Evolutionary conservation across 139 green algal genomes (phyloP), one percentile per base, ranked within the genome.

Genomic region (Coelastrella sp.): DNA sequence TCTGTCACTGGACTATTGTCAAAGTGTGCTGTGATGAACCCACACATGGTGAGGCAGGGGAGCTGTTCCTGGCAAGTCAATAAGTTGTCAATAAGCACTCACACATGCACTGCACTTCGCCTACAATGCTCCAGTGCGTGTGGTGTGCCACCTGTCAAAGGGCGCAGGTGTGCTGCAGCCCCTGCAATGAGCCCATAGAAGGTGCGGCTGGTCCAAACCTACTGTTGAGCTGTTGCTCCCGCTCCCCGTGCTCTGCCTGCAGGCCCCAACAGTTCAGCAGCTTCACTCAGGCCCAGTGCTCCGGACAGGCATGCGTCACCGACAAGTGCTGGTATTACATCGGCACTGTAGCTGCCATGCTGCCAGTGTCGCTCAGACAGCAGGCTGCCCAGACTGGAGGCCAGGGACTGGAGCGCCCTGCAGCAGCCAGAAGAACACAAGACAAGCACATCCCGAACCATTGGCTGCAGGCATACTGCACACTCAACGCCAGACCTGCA

Each of bases 341-440:
- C 91, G 7, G 82, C 73, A 72, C 81, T 78, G 88, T 93, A 93
- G 15, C 82, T 89, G 9, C 92, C 92, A 60, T 72, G 56, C 85
- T 93, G 91, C 91, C 91, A 93, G 80, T 91, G 75, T 4, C 91
- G 79, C 63, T 92, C 87, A 59, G 87, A 58, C 87, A 94, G 66
- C 70, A 92, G 65, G 6, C 49, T 6, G 12, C 89, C 93, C 0
- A 94, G 82, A 24, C 73, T 82, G 22, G 68, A 6, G 11, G 83
- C 65, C 35, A 95, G 84, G 19, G 91, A 74, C n/a, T 91, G 68
- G 25, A 95, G 76, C 12, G 89, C 87, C 61, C 91, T 90, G 85
- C 56, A 14, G 35, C 35, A 49, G 35, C 35, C 35, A 4, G 15
- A 4, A 22, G 63, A 72, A 72, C 12, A 72, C 63, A 72, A 72